These are phyloP conservation scores for Trichosporon asahii DNA, from an alignment of 1,284 basidiomycete genomes.

Conservation along the genomic window DNA sequence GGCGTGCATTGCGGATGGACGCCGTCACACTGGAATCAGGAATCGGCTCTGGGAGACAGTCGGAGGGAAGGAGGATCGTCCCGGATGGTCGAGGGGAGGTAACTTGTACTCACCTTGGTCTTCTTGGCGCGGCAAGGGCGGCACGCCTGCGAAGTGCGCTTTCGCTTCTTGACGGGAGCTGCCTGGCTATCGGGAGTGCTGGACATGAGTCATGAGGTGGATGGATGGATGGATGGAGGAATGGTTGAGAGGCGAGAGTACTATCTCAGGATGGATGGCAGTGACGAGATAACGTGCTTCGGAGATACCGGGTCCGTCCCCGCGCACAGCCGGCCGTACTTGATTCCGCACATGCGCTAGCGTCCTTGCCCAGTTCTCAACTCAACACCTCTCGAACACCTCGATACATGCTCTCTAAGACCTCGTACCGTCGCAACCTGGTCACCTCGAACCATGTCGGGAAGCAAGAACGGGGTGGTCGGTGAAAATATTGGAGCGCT, in stretches of 20 bases:
- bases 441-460: no score
- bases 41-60: background rate
- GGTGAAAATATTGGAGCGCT: no score
- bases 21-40: constrained; percentile 24
- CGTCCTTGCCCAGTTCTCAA: background rate
- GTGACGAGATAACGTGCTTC: background rate
- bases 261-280: background rate
- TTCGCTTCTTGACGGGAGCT: constrained; percentile 16
- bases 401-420: no score
- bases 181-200: background rate
- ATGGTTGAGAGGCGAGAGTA: background rate
- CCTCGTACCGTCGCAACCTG: no score
- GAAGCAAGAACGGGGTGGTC: no score
- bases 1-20: constrained; percentile 23
- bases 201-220: background rate
- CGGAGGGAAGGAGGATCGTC: background rate
- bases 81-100: background rate
- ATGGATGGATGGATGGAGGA: background rate
- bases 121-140: constrained; percentile 24
- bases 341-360: background rate
- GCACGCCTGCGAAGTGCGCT: constrained; percentile 25
- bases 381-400: no score
- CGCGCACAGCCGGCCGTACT: background rate
- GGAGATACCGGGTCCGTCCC: background rate
- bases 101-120: constrained; percentile 17